Evolutionary conservation across 768 basidiomycete genomes (phyloP).

Genomic region (Boletus reticulatus): DNA sequence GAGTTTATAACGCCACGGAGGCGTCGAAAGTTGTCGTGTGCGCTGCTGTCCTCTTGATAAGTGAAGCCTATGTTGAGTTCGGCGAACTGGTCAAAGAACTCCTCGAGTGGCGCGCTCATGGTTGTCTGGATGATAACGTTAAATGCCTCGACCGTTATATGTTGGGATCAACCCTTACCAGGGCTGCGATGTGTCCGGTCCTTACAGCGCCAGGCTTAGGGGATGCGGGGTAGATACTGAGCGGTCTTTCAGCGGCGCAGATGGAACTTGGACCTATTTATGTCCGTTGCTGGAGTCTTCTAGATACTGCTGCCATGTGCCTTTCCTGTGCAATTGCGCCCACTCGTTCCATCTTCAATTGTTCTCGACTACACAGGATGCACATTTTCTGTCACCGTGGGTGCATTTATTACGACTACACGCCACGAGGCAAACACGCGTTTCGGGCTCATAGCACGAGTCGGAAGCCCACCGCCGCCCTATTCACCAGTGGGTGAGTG

Average conservation of each 20-base stretch:
- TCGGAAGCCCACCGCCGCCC: no score
- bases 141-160: background rate
- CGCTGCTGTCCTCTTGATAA: conserved; percentile 12
- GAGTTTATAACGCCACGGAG: conserved; percentile 2
- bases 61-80: conserved; percentile 7
- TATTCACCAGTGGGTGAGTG: no score
- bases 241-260: background rate
- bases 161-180: background rate
- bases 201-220: background rate
- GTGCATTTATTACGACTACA: background rate
- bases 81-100: conserved; percentile 24
- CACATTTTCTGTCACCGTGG: background rate
- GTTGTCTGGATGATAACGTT: background rate
- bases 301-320: background rate
- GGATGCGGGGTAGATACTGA: background rate
- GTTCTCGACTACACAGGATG: background rate
- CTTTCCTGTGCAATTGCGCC: conserved; percentile 9
- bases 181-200: background rate
- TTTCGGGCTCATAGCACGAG: background rate
- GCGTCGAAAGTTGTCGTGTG: conserved; percentile 20
- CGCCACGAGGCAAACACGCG: background rate
- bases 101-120: conserved; percentile 19
- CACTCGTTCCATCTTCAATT: background rate
- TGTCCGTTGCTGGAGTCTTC: background rate
- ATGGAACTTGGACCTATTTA: background rate